A percentile compares a stretch with the other conserved stretches of the same genome.
Evolutionary conservation across 148 eudicot species (phyloP).

Genomic region (Vaccinium vitisidaea): DNA sequence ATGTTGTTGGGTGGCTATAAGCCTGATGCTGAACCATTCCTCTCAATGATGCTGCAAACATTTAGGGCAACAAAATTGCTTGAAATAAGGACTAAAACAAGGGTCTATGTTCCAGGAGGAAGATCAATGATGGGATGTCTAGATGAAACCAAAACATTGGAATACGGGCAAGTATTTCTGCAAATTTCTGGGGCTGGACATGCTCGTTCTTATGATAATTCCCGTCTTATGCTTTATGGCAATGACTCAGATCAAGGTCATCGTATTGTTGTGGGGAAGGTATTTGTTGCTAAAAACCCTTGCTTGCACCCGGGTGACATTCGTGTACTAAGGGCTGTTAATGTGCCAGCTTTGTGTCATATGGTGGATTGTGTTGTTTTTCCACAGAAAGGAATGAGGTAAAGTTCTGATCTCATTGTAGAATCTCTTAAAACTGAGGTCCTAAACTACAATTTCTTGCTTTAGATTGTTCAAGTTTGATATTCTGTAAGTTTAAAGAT

Average conservation of each 20-base stretch:
- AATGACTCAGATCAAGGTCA: conserved; percentile 12
- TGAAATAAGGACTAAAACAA: conserved; percentile 29
- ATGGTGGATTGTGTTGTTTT: conserved; percentile 30
- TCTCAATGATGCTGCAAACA: conserved; percentile 28
- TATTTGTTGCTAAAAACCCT: conserved; percentile 27
- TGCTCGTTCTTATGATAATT: conserved; percentile 26
- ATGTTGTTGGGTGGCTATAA: conserved; percentile 30
- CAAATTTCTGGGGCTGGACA: conserved; percentile 18
- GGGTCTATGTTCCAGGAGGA: conserved; percentile 25
- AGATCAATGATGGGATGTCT: conserved; percentile 32
- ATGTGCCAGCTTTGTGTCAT: conserved; percentile 25
- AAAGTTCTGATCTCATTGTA: not conserved
- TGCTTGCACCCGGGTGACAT: conserved; percentile 30
- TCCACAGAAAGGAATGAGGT: conserved; percentile 30
- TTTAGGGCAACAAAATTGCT: conserved; percentile 27
- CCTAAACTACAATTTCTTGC: not conserved
- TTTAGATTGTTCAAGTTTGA: not conserved
- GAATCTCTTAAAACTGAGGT: not conserved
- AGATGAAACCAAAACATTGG: conserved; percentile 32
- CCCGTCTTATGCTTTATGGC: not conserved
- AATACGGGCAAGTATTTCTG: conserved; percentile 31
- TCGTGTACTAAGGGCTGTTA: conserved; percentile 22
- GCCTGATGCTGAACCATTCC: conserved; percentile 26
- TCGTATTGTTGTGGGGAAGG: conserved; percentile 17
- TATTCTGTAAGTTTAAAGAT: not conserved